A percentile compares a stretch with the other conserved stretches of the same genome.
These are phyloP conservation scores for Trametes sp. DNA, from an alignment of 1,284 basidiomycete species.

Conservation along the genomic window DNA sequence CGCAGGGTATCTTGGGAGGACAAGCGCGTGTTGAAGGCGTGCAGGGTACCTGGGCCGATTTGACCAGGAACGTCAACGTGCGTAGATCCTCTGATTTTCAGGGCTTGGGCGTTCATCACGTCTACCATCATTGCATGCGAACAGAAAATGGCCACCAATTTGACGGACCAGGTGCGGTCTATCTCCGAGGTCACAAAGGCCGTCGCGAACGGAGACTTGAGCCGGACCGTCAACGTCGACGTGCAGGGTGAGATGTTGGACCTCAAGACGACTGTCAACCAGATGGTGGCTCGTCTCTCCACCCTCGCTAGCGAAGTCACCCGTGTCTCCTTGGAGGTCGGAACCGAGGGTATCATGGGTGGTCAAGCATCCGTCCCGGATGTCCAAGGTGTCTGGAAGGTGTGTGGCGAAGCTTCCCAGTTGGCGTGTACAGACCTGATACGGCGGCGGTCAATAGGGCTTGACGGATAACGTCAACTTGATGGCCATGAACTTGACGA, in stretches of 20 bases:
- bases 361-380: slow-evolving; percentile 91
- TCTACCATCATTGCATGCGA: neutral
- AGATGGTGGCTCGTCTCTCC: slow-evolving; percentile 89
- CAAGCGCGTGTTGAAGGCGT: slow-evolving; percentile 93
- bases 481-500: slow-evolving; percentile 93
- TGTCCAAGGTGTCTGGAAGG: slow-evolving; percentile 94
- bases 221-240: slow-evolving; percentile 92
- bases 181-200: slow-evolving; percentile 98
- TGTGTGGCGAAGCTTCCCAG: slow-evolving; percentile 37
- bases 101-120: neutral
- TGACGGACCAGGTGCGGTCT: slow-evolving; percentile 97
- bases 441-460: slow-evolving; percentile 58
- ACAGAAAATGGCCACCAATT: slow-evolving; percentile 88
- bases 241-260: slow-evolving; percentile 98
- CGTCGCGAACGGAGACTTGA: slow-evolving; percentile 92
- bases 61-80: slow-evolving; percentile 90
- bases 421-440: too few relatives aligned
- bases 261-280: slow-evolving; percentile 91
- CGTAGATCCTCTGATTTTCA: slow-evolving; percentile 36
- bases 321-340: slow-evolving; percentile 90
- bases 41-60: slow-evolving; percentile 93
- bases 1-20: slow-evolving; percentile 91
- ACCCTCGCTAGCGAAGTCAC: slow-evolving; percentile 88
- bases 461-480: slow-evolving; percentile 84
- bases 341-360: slow-evolving; percentile 95